A percentile compares a stretch with the other conserved stretches of the same genome.
Conservation (phyloP, 345 rosid species). For the Cardiospermum halicacabum region DNA sequence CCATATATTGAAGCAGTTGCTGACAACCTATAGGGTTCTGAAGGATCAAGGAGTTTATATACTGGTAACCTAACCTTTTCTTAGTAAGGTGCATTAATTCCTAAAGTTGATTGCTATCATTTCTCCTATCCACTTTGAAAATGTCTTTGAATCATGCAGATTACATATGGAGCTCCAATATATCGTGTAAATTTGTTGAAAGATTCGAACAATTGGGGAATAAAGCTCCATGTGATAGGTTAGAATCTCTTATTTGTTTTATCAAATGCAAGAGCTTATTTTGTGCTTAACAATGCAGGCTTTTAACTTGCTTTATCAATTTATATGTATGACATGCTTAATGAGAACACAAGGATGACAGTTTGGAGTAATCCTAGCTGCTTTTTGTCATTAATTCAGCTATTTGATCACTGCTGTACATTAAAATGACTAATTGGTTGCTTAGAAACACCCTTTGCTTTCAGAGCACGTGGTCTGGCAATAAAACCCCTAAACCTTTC, state of each 20-base stretch:
- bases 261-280: neutral
- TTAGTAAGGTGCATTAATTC: neutral
- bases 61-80: constrained; percentile 42
- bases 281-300: neutral
- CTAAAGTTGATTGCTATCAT: neutral
- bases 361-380: neutral
- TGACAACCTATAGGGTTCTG: constrained; percentile 93
- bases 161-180: constrained; percentile 81
- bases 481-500: neutral
- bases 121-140: constrained; percentile 4
- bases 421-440: neutral
- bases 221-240: constrained; percentile 76
- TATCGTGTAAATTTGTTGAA: constrained; percentile 55
- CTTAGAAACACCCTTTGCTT: neutral
- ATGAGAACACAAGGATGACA: neutral
- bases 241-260: neutral
- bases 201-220: constrained; percentile 54
- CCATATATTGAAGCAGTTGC: constrained; percentile 89
- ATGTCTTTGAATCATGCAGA: constrained; percentile 33
- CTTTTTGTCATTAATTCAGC: neutral
- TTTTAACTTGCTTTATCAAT: neutral
- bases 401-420: neutral
- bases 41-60: constrained; percentile 87
- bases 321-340: neutral
- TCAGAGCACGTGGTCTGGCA: neutral